Percentiles rank a stretch among this genome's conserved stretches.
phyloP scores from a whole-genome alignment of 805 yeast species.

The Lachancea dasiensis region DNA sequence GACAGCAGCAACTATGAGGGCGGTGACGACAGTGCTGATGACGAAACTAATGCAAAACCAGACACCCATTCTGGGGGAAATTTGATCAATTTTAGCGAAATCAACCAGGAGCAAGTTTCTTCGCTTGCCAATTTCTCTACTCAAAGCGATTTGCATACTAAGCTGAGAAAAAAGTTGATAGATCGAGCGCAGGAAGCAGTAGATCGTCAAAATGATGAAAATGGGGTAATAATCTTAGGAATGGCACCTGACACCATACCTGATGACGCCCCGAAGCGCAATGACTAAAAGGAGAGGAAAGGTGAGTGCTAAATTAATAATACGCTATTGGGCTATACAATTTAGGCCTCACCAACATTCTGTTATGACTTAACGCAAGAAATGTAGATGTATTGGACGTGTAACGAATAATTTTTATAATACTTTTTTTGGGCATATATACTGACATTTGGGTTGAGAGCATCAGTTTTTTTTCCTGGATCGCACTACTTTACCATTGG shows the following conservation, averaged over 20 bases:
- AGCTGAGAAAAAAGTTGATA: constrained; percentile 25
- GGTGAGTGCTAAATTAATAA: constrained; percentile 33
- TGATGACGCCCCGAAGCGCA: neutral
- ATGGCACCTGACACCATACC: constrained; percentile 21
- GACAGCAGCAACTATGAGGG: constrained; percentile 12
- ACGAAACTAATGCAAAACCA: constrained; percentile 4
- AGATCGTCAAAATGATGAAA: constrained; percentile 23
- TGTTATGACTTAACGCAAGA: constrained; percentile 10
- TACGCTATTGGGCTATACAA: neutral
- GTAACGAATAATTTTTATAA: constrained; percentile 6
- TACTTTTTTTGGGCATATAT: neutral
- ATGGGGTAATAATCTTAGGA: constrained; percentile 32
- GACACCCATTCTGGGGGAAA: constrained; percentile 12
- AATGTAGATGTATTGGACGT: constrained; percentile 9
- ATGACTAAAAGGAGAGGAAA: neutral
- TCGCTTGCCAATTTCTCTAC: constrained; percentile 16
- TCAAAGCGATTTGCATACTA: constrained; percentile 27
- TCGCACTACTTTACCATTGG: constrained; percentile 55
- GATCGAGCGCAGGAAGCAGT: constrained; percentile 24
- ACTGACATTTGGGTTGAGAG: neutral
- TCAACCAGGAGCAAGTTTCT: constrained; percentile 16
- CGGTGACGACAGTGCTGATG: constrained; percentile 1
- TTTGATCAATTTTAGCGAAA: constrained; percentile 17
- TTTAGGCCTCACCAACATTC: neutral
- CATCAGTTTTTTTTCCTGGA: constrained; percentile 31